Conservation (phyloP, 345 rosid species). For the Salix brachista region DNA sequence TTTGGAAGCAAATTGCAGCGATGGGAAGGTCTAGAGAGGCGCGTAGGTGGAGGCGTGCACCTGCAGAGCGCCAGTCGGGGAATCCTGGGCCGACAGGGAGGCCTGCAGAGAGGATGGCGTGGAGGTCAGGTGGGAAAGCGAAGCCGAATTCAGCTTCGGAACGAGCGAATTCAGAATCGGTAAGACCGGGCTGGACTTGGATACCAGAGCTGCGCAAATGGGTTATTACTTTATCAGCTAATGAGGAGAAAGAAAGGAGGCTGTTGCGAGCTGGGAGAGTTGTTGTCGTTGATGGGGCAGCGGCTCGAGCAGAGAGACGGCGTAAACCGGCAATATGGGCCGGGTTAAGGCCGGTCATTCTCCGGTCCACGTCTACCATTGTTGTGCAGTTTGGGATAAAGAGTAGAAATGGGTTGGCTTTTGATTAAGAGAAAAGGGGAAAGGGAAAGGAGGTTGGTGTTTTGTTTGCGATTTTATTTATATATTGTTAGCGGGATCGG, state of each 20-base stretch:
- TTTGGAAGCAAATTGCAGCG: slow-evolving; percentile 85
- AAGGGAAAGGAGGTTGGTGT: not conserved
- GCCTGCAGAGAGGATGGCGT: slow-evolving; percentile 80
- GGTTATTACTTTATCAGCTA: slow-evolving; percentile 70
- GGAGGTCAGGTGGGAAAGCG: slow-evolving; percentile 90
- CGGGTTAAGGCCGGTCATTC: slow-evolving; percentile 85
- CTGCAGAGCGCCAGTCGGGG: slow-evolving; percentile 89
- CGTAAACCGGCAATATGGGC: slow-evolving; percentile 89
- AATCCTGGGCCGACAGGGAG: slow-evolving; percentile 84
- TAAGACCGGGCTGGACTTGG: slow-evolving; percentile 74
- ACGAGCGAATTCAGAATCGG: slow-evolving; percentile 79
- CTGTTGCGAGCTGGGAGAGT: slow-evolving; percentile 54
- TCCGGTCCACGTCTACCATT: slow-evolving; percentile 99
- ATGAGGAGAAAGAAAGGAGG: slow-evolving; percentile 61
- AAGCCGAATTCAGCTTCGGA: slow-evolving; percentile 91
- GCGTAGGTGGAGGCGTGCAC: slow-evolving; percentile 75
- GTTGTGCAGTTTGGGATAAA: not conserved
- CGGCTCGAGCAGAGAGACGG: slow-evolving; percentile 89
- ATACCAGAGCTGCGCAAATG: slow-evolving; percentile 64
- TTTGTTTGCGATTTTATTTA: not conserved
- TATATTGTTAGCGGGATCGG: not conserved
- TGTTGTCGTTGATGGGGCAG: slow-evolving; percentile 53
- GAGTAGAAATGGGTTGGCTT: not conserved
- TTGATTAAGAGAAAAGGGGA: not conserved
- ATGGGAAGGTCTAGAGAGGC: slow-evolving; percentile 79